Evolutionary conservation across 2,329 filamentous ascomycete species (phyloP), one percentile per base, ranked within the genome.

Genomic region (Neofusicoccum parvum): DNA sequence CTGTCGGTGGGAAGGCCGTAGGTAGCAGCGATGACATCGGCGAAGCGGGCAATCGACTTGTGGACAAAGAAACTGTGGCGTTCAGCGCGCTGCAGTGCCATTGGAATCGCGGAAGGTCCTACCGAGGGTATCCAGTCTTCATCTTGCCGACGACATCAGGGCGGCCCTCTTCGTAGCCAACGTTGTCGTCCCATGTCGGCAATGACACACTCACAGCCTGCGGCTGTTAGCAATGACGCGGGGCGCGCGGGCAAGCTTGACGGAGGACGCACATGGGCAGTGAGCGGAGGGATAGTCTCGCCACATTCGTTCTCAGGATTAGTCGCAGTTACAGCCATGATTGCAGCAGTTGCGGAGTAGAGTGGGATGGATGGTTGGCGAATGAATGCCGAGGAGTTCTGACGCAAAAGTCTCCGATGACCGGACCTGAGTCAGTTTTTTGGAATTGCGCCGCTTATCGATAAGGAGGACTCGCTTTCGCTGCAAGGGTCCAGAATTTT

Each of bases 181-280:
- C 84, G 73, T 96, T 98, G 69, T 93, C 85, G 70, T 85, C 85
- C 95, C 95, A 99, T 80, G 93, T 96, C 45, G 95, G 95, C 32
- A 99, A 82, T 15, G 95, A 98, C 48, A 98, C 94, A 77, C 94
- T 98, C 69, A 98, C 92, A 69, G 94, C 95, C 94, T 97, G 69
- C 46, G 14, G 39, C 48, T 50, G 51, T 68, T 71, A 71, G 73
- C 69, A 63, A 68, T 51, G 53, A 49, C 49, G 59, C 50, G 43
- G 34, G 9, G 23, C 41, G 15, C 23, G 20, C 14, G 9, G 53
- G 56, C 65, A 49, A 49, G 60, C 59, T 9, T 12, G 23, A 34
- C 37, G 27, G 34, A 27, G 70, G 69, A 76, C 76, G 72, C 72
- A 79, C 76, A 72, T 79, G 76, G 66, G 75, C 75, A 36, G 76